These are phyloP conservation scores for Apiotrichum sp. DNA, from an alignment of 1,284 basidiomycete species.

Conservation along the genomic window DNA sequence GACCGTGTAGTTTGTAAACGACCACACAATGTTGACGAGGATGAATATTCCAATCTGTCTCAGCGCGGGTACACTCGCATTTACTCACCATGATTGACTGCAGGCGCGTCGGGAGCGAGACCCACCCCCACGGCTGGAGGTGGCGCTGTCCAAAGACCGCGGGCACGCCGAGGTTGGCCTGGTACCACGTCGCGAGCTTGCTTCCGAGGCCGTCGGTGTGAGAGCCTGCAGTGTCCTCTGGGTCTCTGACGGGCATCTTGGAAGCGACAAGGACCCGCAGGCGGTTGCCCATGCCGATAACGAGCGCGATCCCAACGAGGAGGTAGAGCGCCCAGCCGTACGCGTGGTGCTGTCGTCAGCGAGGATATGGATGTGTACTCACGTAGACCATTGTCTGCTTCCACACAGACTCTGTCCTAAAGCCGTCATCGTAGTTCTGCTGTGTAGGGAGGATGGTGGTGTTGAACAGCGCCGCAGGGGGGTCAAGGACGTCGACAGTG, in stretches of 20 bases:
- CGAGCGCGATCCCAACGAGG: conserved; percentile 13
- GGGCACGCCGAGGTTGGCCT: conserved; percentile 14
- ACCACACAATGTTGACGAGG: conserved; percentile 29
- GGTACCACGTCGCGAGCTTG: conserved; percentile 10
- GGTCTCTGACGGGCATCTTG: background rate
- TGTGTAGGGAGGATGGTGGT: background rate
- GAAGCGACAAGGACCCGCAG: background rate
- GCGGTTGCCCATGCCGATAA: conserved; percentile 19
- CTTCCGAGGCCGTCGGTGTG: background rate
- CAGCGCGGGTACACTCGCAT: too few species aligned
- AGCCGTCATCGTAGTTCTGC: background rate
- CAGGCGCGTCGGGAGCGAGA: conserved; percentile 23
- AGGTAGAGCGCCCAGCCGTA: conserved; percentile 25
- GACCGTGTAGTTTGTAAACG: conserved; percentile 53
- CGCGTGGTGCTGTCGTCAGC: conserved; percentile 17
- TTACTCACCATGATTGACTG: conserved; percentile 8
- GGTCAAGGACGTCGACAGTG: background rate
- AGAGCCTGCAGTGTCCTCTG: background rate
- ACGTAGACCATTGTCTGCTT: too few species aligned
- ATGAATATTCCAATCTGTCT: conserved; percentile 21
- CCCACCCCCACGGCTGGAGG: conserved; percentile 13
- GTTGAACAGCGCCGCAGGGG: background rate
- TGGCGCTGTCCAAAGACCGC: conserved; percentile 23
- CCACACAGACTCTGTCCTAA: background rate
- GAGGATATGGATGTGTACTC: too few species aligned